Evolutionary conservation across 768 basidiomycete species (phyloP), one percentile per base, ranked within the genome.

Genomic region (Dentipellis fragilis): DNA sequence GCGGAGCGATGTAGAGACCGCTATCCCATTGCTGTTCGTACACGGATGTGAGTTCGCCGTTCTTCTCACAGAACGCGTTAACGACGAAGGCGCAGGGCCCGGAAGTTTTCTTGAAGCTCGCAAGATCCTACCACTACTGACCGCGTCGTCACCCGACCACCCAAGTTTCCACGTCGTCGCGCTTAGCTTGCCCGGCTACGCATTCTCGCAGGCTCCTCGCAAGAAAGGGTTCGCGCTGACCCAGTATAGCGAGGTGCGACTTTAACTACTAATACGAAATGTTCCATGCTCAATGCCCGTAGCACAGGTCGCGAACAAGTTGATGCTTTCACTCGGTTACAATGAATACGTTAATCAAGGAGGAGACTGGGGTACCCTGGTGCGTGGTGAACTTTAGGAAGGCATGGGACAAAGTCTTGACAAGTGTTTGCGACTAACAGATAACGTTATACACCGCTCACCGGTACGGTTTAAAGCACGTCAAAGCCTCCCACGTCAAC

Each of bases 1-100:
- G 64, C 63, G 61, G 59, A 67, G 71, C 54, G 46, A 45, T 19
- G 59, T 61, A 7, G 54, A 57, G 42, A 56, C 65, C 16, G 80
- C 81, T 0, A 77, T 83, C 34, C 80, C 81, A 1, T 60, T 83
- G 21, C 64, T 83, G 23, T 82, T 77, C 51, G 73, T 81, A 35
- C 80, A 83, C 53, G 81, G 81, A 49, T 82, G 81, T 71, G 52
- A 22, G 70, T 68, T 9, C 5, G n/a, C 9, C 12, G 17, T 16
- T 17, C 7, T 29, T 22, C 16, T 39, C 46, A 10, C 4, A 9
- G 10, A 10, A 11, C 14, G 16, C 19, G 12, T 10, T 37, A 4
- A 37, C 51, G 17, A 40, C 37, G 12, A 10, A 5, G 17, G 14
- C 23, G 50, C 54, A 80, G 80, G 81, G 81, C 78, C 80, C 0